Percentiles rank a stretch among this genome's conserved stretches.
These are phyloP conservation scores for Nigrospora osmanthi DNA, from an alignment of 2,329 filamentous ascomycete genomes.

Conservation along the genomic window DNA sequence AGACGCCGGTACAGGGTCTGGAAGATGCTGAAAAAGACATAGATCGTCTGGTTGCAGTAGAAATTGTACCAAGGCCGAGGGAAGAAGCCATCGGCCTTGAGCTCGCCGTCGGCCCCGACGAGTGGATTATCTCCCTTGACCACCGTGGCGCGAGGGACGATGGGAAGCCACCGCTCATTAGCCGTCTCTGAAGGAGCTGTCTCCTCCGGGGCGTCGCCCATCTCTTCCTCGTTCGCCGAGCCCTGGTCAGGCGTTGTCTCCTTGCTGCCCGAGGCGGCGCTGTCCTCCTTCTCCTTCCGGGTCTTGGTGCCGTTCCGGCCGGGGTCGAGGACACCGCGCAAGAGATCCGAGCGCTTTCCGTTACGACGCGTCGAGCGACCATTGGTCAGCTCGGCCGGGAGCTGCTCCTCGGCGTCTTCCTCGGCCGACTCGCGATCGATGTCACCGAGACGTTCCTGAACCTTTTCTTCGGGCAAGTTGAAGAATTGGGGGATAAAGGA, in stretches of 20 bases:
- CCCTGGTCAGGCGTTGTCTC: slow-evolving; percentile 80
- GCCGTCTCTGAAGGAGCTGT: slow-evolving; percentile 52
- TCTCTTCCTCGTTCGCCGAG: slow-evolving; percentile 73
- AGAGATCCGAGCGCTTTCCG: slow-evolving; percentile 71
- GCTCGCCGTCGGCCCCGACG: slow-evolving; percentile 52
- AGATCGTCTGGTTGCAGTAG: slow-evolving; percentile 86
- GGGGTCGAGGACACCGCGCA: slow-evolving; percentile 78
- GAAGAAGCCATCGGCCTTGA: slow-evolving; percentile 74
- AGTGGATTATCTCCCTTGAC: slow-evolving; percentile 45
- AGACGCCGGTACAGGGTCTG: slow-evolving; percentile 84
- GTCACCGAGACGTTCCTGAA: slow-evolving; percentile 59
- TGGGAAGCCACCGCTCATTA: slow-evolving; percentile 58
- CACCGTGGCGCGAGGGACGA: slow-evolving; percentile 48
- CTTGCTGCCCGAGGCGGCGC: slow-evolving; percentile 70
- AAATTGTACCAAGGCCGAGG: slow-evolving; percentile 76
- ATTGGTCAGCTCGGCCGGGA: slow-evolving; percentile 64
- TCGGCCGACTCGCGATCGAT: slow-evolving; percentile 64
- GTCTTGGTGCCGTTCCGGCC: slow-evolving; percentile 62
- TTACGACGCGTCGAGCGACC: slow-evolving; percentile 57
- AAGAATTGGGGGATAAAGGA: slow-evolving; percentile 72
- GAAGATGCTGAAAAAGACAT: slow-evolving; percentile 91
- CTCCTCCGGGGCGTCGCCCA: slow-evolving; percentile 53
- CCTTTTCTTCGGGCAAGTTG: slow-evolving; percentile 62
- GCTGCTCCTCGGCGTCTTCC: slow-evolving; percentile 68
- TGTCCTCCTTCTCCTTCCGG: slow-evolving; percentile 71